Conservation (phyloP, 169 alveolate genomes). For the Plasmodium ovale region DNA sequence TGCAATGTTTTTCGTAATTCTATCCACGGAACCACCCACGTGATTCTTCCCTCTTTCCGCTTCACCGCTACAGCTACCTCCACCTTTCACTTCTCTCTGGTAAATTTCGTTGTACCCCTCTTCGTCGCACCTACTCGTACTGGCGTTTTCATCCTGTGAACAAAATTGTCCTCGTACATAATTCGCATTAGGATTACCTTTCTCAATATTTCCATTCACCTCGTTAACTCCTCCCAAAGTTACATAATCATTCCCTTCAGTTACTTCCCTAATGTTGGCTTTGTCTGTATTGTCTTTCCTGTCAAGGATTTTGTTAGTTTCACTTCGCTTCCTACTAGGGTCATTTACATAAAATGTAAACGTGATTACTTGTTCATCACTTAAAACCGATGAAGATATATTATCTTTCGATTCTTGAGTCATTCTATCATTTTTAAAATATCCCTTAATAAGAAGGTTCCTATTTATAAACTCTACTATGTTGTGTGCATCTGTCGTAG, state of each 20-base stretch:
- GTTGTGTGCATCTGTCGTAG: background rate
- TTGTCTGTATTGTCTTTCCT: no score
- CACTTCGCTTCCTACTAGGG: background rate
- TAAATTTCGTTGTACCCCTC: background rate
- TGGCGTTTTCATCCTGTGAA: background rate
- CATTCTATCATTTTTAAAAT: slow-evolving; percentile 32
- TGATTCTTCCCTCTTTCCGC: background rate
- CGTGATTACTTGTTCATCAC: slow-evolving; percentile 5
- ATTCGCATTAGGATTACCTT: background rate
- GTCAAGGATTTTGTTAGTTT: no score
- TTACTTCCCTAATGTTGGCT: no score
- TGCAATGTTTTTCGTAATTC: background rate
- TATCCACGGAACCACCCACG: background rate
- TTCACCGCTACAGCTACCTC: background rate
- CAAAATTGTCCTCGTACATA: no score
- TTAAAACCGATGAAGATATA: no score
- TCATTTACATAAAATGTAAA: slow-evolving; percentile 21
- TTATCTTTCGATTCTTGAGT: no score
- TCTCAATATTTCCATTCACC: background rate
- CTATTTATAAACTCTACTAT: slow-evolving; percentile 20
- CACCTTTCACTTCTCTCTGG: background rate
- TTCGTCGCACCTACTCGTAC: background rate
- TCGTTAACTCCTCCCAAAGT: background rate
- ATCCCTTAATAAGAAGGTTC: slow-evolving; percentile 44
- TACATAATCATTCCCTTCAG: background rate